Percentiles rank a stretch among this genome's conserved stretches.
Conservation (phyloP, 441 rosid species). For the Francoa sonchifolia region DNA sequence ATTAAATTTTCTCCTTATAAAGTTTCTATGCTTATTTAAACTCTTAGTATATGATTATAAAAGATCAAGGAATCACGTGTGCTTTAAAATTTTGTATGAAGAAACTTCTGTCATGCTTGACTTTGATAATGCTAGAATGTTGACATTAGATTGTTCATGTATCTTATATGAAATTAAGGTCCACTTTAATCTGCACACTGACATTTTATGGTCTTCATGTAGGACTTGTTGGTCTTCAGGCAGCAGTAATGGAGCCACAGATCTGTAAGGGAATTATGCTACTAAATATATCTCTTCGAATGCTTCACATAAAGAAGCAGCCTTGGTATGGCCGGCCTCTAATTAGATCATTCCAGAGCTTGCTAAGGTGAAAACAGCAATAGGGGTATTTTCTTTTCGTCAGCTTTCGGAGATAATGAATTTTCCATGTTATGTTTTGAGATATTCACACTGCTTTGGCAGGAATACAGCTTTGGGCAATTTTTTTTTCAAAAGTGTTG, state of each 20-base stretch:
- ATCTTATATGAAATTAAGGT: not conserved
- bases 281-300: constrained; percentile 65
- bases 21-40: not conserved
- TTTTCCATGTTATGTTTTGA: not conserved
- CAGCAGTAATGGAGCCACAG: constrained; percentile 58
- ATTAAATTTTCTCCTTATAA: constrained; percentile 2
- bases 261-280: constrained; percentile 57
- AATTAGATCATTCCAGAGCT: constrained; percentile 62
- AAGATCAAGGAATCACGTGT: no score
- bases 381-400: constrained; percentile 3
- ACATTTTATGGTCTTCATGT: constrained; percentile 9
- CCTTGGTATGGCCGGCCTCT: constrained; percentile 69
- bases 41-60: not conserved
- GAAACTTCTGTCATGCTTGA: not conserved
- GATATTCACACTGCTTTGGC: constrained; percentile 14
- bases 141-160: no score
- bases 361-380: constrained; percentile 43
- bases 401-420: not conserved
- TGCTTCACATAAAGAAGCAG: constrained; percentile 89
- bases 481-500: constrained; percentile 48
- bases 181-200: not conserved
- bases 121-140: no score
- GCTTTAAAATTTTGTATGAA: not conserved
- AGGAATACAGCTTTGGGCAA: constrained; percentile 70
- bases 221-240: constrained; percentile 92